phyloP scores from a whole-genome alignment of 345 rosid species.

The Atalantia buxifolia region DNA sequence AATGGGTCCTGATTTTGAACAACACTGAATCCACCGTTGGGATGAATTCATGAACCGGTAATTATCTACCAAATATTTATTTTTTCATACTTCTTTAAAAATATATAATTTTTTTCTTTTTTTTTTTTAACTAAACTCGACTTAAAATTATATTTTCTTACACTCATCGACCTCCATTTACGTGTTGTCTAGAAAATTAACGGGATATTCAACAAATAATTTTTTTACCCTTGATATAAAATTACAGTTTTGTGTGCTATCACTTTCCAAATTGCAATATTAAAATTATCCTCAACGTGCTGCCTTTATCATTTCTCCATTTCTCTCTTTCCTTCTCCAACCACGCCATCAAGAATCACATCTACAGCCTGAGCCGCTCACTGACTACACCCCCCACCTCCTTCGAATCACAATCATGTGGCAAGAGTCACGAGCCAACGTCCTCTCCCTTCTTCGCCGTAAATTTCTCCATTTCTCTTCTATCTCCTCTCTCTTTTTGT shows the following conservation, averaged over 20 bases:
- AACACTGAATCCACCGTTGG: too few species aligned
- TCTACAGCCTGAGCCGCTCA: constrained; percentile 58
- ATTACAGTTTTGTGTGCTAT: too few species aligned
- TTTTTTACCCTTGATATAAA: fast-evolving
- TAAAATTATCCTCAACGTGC: too few species aligned
- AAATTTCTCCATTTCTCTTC: constrained; percentile 32
- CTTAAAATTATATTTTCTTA: too few species aligned
- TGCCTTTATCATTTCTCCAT: too few species aligned
- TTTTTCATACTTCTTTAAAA: fast-evolving
- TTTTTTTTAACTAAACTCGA: too few species aligned
- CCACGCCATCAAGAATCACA: constrained; percentile 20
- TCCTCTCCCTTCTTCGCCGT: constrained; percentile 54
- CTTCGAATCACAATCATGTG: constrained; percentile 59
- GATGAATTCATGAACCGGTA: fast-evolving
- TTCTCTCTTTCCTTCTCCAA: too few species aligned
- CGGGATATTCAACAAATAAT: fast-evolving
- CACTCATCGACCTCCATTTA: fast-evolving
- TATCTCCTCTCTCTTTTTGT: constrained; percentile 52
- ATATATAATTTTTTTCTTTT: too few species aligned
- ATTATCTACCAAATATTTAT: too few species aligned
- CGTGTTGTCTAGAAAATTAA: too few species aligned
- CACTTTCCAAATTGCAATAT: too few species aligned
- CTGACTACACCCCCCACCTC: constrained; percentile 44
- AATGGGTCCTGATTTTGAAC: too few species aligned
- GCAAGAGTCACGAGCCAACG: constrained; percentile 59